These are phyloP conservation scores for Coleophoma crateriformis DNA, from an alignment of 2,329 filamentous ascomycete genomes.

Conservation along the genomic window DNA sequence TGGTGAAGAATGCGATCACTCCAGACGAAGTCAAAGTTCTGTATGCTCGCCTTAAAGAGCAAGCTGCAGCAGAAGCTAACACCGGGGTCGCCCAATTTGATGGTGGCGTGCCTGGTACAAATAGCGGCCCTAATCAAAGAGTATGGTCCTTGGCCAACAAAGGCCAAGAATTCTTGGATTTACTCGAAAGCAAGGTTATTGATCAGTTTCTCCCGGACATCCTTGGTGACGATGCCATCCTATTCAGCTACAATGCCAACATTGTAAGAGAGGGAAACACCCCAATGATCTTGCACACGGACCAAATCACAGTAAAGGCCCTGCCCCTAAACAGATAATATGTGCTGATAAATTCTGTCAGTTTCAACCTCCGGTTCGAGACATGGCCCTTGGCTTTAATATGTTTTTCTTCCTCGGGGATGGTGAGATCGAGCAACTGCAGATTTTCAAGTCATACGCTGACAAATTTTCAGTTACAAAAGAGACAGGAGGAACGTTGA, in stretches of 20 bases:
- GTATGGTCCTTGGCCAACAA: constrained; percentile 15
- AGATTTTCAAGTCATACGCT: too few species aligned
- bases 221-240: constrained; percentile 22
- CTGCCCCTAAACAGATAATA: too few species aligned
- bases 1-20: constrained; percentile 21
- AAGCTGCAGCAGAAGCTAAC: constrained; percentile 20
- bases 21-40: constrained; percentile 17
- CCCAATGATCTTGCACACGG: constrained; percentile 24
- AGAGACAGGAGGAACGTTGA: constrained; percentile 23
- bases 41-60: constrained; percentile 17
- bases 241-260: constrained; percentile 26
- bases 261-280: constrained; percentile 22
- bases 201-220: constrained; percentile 22
- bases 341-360: too few species aligned
- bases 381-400: constrained; percentile 20
- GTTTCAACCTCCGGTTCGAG: constrained; percentile 18
- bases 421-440: not conserved
- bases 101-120: constrained; percentile 8
- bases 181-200: constrained; percentile 23
- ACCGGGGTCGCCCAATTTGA: constrained; percentile 17
- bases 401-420: constrained; percentile 25
- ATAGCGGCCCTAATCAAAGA: constrained; percentile 10
- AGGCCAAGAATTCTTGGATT: constrained; percentile 24
- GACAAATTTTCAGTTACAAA: constrained; percentile 17
- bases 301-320: constrained; percentile 14